Percentiles rank a stretch among this genome's conserved stretches.
Evolutionary conservation across 192 early-diverging fungal genomes (phyloP).

Genomic region (Coemansia aciculifera): DNA sequence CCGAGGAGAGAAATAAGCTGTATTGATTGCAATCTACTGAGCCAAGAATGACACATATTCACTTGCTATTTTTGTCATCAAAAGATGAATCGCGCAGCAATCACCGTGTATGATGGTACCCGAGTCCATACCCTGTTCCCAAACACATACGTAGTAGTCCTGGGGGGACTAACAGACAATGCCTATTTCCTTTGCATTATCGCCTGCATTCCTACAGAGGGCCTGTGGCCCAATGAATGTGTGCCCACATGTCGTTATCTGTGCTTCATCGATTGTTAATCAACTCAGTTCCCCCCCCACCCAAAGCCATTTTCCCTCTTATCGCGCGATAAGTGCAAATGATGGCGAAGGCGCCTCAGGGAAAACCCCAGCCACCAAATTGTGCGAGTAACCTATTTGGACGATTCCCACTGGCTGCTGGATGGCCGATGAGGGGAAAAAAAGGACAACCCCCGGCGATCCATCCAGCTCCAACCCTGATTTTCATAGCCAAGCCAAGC

Average conservation of each 20-base stretch:
- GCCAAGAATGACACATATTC: not conserved
- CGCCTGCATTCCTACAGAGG: not conserved
- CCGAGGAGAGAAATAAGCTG: not conserved
- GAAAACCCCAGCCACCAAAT: not conserved
- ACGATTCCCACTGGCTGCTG: slow-evolving; percentile 1
- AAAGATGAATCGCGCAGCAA: not conserved
- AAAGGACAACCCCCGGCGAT: not conserved
- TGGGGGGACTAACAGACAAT: slow-evolving; percentile 3
- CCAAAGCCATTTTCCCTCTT: not conserved
- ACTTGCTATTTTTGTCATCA: not conserved
- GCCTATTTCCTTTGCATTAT: not conserved
- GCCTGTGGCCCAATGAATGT: not conserved
- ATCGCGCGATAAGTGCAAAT: not conserved
- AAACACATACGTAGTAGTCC: too few species aligned
- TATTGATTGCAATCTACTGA: not conserved
- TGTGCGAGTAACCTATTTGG: not conserved
- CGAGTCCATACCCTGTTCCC: not conserved
- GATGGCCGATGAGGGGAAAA: not conserved
- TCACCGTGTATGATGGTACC: not conserved
- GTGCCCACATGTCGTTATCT: not conserved
- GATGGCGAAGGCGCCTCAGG: not conserved
- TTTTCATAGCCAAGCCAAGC: not conserved
- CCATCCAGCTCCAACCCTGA: not conserved
- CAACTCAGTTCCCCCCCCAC: not conserved
- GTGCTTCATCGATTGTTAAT: slow-evolving; percentile 3